These are phyloP conservation scores for Ottelia alismoides DNA, from an alignment of 106 monocot species.

Conservation along the genomic window DNA sequence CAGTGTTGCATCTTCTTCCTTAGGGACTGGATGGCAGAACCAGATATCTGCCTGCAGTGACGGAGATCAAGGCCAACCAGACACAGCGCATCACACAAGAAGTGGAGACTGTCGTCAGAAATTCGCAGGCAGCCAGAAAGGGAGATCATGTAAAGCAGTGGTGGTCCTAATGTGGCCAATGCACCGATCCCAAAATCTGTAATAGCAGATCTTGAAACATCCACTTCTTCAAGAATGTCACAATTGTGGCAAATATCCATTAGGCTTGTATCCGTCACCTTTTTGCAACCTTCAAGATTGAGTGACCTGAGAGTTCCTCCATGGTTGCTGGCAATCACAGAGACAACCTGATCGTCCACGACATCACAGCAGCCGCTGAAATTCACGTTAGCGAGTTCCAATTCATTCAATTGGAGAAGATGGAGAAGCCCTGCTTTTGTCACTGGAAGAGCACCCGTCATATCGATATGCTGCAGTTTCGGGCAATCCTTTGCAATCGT, in stretches of 20 bases:
- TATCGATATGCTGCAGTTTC: slow-evolving; percentile 36
- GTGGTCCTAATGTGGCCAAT: slow-evolving; percentile 42
- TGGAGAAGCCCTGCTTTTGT: slow-evolving; percentile 50
- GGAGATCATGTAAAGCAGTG: slow-evolving; percentile 45
- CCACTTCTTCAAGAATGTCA: slow-evolving; percentile 50
- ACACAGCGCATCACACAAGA: slow-evolving; percentile 30
- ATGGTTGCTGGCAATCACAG: slow-evolving; percentile 33
- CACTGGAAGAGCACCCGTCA: slow-evolving; percentile 44
- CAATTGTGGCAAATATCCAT: slow-evolving; percentile 50
- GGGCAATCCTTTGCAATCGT: slow-evolving; percentile 51
- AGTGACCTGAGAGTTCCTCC: slow-evolving; percentile 53
- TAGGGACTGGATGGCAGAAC: slow-evolving; percentile 25
- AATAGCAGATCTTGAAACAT: slow-evolving; percentile 47
- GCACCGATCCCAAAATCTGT: slow-evolving; percentile 66
- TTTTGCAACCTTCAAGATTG: slow-evolving; percentile 56
- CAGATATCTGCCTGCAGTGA: slow-evolving; percentile 42
- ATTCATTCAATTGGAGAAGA: slow-evolving; percentile 30
- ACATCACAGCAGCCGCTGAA: slow-evolving; percentile 47
- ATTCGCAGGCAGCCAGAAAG: slow-evolving; percentile 54
- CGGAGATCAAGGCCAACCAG: slow-evolving; percentile 66
- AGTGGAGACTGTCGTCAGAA: slow-evolving; percentile 39
- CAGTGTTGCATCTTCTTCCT: slow-evolving; percentile 71
- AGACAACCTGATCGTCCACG: slow-evolving; percentile 41
- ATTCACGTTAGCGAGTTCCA: slow-evolving; percentile 40
- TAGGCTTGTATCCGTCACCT: slow-evolving; percentile 51